A percentile compares a stretch with the other conserved stretches of the same genome.
Evolutionary conservation across 495 filamentous ascomycete species (phyloP).

Genomic region (Pyronema domesticum): DNA sequence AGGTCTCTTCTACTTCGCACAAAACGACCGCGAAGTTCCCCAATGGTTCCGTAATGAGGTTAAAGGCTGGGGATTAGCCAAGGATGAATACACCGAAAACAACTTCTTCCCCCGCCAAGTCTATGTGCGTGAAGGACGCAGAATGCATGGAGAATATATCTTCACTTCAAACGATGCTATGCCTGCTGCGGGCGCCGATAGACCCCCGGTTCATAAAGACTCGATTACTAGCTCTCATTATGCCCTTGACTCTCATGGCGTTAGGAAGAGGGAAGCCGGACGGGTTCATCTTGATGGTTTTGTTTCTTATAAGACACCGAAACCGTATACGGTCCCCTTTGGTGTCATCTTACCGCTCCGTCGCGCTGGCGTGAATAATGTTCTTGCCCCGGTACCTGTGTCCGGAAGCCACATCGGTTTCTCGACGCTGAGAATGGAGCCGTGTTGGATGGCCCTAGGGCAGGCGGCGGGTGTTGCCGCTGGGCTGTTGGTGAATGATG

Average conservation of each 20-base stretch:
- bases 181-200: neutral
- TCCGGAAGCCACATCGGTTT: conserved; percentile 4
- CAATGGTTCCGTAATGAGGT: conserved; percentile 1
- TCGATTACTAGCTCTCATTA: conserved; percentile 2
- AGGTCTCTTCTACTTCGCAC: conserved; percentile 4
- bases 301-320: neutral
- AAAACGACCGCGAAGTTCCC: conserved; percentile 3
- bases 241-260: conserved; percentile 6
- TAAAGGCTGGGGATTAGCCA: conserved; percentile 3
- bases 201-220: conserved; percentile 1
- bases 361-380: neutral
- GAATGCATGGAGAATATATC: conserved; percentile 3
- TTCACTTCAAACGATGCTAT: conserved; percentile 2
- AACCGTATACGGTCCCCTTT: conserved; percentile 1
- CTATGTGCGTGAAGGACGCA: conserved; percentile 5
- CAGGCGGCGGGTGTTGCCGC: conserved; percentile 1
- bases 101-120: conserved; percentile 3
- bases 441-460: conserved; percentile 5
- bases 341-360: neutral
- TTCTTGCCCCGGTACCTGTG: conserved; percentile 1
- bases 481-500: neutral
- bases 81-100: conserved; percentile 6
- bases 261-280: conserved; percentile 1
- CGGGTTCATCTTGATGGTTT: conserved; percentile 2
- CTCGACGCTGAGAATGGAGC: conserved; percentile 4